Conservation (phyloP, 805 yeast species). For the Saccharomycopsis sp. region DNA sequence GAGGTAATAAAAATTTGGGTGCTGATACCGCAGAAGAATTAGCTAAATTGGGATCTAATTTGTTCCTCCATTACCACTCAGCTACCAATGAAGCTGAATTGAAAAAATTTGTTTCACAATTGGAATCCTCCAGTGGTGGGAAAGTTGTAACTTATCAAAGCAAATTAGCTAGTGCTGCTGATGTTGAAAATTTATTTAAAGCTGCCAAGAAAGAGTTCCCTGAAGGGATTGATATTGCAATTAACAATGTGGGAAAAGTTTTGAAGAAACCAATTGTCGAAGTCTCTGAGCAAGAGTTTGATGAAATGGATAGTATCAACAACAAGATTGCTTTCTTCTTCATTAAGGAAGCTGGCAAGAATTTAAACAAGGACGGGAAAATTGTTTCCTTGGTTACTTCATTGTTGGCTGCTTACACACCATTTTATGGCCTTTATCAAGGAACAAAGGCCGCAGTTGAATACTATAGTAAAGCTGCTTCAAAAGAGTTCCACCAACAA, state of each 20-base stretch:
- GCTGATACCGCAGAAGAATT: conserved; percentile 45
- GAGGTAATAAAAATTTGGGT: conserved; percentile 60
- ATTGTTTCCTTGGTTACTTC: conserved; percentile 57
- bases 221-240: conserved; percentile 54
- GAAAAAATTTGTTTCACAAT: conserved; percentile 27
- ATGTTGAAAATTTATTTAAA: conserved; percentile 39
- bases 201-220: conserved; percentile 35
- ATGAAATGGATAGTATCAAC: conserved; percentile 45
- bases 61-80: conserved; percentile 52
- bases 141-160: conserved; percentile 39
- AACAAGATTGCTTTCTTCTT: conserved; percentile 57
- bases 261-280: conserved; percentile 52
- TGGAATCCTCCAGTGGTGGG: conserved; percentile 28
- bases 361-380: conserved; percentile 44
- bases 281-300: conserved; percentile 49
- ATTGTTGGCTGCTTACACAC: conserved; percentile 58
- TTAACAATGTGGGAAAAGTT: conserved; percentile 62
- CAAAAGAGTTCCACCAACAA: conserved; percentile 43
- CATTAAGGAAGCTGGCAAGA: conserved; percentile 47
- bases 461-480: conserved; percentile 44
- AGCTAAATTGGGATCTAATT: conserved; percentile 46
- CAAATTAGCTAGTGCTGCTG: conserved; percentile 36
- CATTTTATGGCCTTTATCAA: conserved; percentile 45
- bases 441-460: conserved; percentile 54
- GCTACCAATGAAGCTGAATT: conserved; percentile 30